Evolutionary conservation across 176 grass and related monocot species (phyloP), one percentile per base, ranked within the genome.

Genomic region (Dendrocalamus sinicus): DNA sequence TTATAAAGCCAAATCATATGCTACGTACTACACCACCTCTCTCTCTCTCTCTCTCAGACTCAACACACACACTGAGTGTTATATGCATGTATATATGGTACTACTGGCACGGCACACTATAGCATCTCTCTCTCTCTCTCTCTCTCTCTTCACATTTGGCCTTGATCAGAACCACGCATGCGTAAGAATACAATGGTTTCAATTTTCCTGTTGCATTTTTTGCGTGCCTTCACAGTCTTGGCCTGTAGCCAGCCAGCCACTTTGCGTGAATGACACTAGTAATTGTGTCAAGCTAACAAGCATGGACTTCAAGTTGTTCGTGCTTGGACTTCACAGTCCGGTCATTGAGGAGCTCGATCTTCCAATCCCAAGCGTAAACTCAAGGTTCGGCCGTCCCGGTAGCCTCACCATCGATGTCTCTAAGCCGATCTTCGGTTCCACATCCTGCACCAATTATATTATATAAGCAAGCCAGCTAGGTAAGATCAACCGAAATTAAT

Each of bases 341-440:
- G 12, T 81, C 17, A 48, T 67, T 39, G 46, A 55, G 77, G 41
- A 63, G 78, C 28, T 19, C n/a, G n/a, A n/a, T n/a, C 50, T 73
- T 8, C 46, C 61, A 51, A 8, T 88, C 57, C 89, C 89, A 58
- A 91, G 50, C 14, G 89, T 91, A 58, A 91, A 91, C 83, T 91
- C 89, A 59, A 91, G 89, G 77, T 80, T 91, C 11, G 81, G 89
- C 58, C 86, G 72, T 22, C 62, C 72, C 22, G 62, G 53, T 15
- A 58, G 67, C 45, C 75, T 88, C 16, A 75, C 76, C 75, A 68
- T 71, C 80, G 87, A 89, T 35, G 62, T 83, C 67, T 89, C 61
- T 12, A 85, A 68, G 81, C 81, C 24, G 3, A 52, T 85, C 81
- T 87, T 90, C 4, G 76, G 50, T 73, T 65, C 52, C 40, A 73